phyloP scores from a whole-genome alignment of 257 asterid genomes.

The Forsythia suspensa region DNA sequence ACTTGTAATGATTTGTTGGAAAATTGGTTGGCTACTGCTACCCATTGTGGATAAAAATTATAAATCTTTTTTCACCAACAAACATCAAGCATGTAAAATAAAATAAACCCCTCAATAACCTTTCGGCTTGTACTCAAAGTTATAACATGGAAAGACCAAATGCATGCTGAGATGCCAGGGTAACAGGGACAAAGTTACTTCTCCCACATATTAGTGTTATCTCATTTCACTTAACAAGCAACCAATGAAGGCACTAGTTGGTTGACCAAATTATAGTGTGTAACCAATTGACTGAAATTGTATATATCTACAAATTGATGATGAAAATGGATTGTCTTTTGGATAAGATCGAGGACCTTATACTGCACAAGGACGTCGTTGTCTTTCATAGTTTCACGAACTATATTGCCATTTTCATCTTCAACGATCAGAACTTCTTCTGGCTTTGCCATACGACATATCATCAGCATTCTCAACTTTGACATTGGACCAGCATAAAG shows the following conservation, averaged over 20 bases:
- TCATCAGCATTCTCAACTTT: conserved; percentile 87
- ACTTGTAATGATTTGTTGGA: background rate
- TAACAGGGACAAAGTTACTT: background rate
- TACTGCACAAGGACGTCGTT: conserved; percentile 97
- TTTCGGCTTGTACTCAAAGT: background rate
- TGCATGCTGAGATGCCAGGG: background rate
- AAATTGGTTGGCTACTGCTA: background rate
- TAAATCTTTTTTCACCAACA: background rate
- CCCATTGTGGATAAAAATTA: background rate
- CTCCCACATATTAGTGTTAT: background rate
- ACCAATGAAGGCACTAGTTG: background rate
- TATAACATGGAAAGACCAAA: background rate
- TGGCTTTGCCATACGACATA: conserved; percentile 99
- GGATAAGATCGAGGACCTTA: conserved; percentile 54
- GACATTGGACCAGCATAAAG: conserved; percentile 92
- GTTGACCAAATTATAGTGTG: background rate
- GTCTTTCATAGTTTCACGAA: conserved; percentile 98
- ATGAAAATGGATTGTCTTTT: background rate
- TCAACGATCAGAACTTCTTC: conserved; percentile 98
- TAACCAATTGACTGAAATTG: no score
- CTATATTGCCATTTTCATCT: conserved; percentile 98
- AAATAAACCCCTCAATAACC: background rate
- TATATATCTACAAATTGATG: background rate
- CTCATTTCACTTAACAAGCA: background rate
- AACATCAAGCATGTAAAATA: background rate